phyloP scores from a whole-genome alignment of 768 basidiomycete genomes.

The Macrolepiota albuminosa region DNA sequence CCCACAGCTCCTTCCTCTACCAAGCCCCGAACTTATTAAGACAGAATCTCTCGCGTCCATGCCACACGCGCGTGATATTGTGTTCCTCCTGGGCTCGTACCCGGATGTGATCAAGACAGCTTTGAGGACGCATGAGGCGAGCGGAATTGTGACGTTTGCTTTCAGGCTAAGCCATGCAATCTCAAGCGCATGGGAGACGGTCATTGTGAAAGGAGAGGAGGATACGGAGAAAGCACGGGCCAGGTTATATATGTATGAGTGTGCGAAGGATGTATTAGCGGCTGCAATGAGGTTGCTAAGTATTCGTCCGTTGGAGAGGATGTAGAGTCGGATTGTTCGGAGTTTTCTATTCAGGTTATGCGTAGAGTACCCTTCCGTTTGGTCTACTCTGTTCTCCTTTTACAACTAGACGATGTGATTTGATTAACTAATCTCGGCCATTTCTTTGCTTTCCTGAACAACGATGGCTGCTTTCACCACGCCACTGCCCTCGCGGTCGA shows the following conservation, averaged over 20 bases:
- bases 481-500: background rate
- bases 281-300: slow-evolving; percentile 85
- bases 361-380: background rate
- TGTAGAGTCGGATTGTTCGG: slow-evolving; percentile 41
- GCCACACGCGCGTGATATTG: slow-evolving; percentile 75
- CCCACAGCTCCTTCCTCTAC: slow-evolving; percentile 78
- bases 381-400: background rate
- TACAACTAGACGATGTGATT: background rate
- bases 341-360: background rate
- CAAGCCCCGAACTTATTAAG: slow-evolving; percentile 62
- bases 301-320: slow-evolving; percentile 85
- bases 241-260: slow-evolving; percentile 83
- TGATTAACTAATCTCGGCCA: background rate
- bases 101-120: slow-evolving; percentile 89
- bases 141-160: slow-evolving; percentile 85
- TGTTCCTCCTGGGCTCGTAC: slow-evolving; percentile 83
- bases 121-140: slow-evolving; percentile 81
- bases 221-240: slow-evolving; percentile 77
- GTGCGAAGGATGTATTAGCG: slow-evolving; percentile 85
- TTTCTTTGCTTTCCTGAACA: background rate
- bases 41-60: slow-evolving; percentile 63
- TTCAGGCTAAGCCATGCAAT: slow-evolving; percentile 87
- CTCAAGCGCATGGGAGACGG: slow-evolving; percentile 87
- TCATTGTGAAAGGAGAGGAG: slow-evolving; percentile 79
- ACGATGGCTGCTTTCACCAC: slow-evolving; percentile 1